Evolutionary conservation across 192 early-diverging fungal genomes (phyloP).

Genomic region (Coemansia sp.): DNA sequence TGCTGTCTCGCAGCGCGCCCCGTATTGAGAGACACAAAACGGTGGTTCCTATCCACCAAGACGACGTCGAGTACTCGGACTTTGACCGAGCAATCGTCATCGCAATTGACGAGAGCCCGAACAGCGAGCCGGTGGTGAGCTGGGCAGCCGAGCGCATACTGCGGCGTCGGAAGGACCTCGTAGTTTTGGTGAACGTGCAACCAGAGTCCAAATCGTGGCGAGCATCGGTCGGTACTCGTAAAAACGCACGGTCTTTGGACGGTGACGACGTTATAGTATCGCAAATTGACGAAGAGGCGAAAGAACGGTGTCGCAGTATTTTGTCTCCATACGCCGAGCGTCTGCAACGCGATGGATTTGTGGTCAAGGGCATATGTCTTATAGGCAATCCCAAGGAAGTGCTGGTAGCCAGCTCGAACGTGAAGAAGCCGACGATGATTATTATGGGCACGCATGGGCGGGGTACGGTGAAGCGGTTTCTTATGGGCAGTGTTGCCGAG

Average conservation of each 20-base stretch:
- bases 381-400: conserved; percentile 56
- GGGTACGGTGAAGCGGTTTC: conserved; percentile 62
- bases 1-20: conserved; percentile 51
- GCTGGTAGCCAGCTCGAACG: conserved; percentile 47
- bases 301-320: conserved; percentile 46
- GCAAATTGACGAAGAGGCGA: conserved; percentile 46
- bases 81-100: conserved; percentile 53
- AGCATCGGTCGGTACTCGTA: neutral
- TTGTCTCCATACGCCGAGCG: conserved; percentile 46
- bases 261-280: conserved; percentile 5
- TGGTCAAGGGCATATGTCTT: conserved; percentile 51
- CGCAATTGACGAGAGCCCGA: conserved; percentile 50
- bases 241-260: conserved; percentile 7
- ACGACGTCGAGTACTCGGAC: conserved; percentile 54
- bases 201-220: conserved; percentile 48
- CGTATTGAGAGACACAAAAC: conserved; percentile 53
- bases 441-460: conserved; percentile 73
- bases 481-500: conserved; percentile 68
- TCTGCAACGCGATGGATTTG: conserved; percentile 50
- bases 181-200: conserved; percentile 51
- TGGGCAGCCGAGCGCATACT: conserved; percentile 50
- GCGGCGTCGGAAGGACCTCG: conserved; percentile 51
- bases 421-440: conserved; percentile 63
- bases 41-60: conserved; percentile 52
- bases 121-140: conserved; percentile 37